phyloP scores from a whole-genome alignment of 768 basidiomycete species.

The Phaeotremella fagi region DNA sequence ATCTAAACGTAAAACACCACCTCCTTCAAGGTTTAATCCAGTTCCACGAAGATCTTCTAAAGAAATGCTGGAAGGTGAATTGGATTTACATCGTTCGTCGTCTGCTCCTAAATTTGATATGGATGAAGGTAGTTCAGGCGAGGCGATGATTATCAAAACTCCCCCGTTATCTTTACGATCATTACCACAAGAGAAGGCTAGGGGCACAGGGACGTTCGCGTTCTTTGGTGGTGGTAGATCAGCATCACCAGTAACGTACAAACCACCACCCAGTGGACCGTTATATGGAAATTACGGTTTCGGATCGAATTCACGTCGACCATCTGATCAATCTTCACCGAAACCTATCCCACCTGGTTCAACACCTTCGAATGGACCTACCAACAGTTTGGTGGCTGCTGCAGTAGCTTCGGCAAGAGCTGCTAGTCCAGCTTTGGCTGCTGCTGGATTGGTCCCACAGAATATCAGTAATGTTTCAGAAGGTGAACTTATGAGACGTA shows the following conservation, averaged over 20 bases:
- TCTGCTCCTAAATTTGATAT: constrained; percentile 40
- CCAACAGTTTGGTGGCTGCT: constrained; percentile 52
- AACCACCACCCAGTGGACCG: neutral
- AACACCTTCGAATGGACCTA: constrained; percentile 1
- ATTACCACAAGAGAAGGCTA: constrained; percentile 6
- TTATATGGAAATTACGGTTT: neutral
- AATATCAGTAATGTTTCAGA: constrained; percentile 62
- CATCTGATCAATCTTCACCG: neutral
- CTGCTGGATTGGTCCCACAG: constrained; percentile 33
- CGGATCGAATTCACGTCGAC: neutral
- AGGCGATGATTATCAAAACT: constrained; percentile 27
- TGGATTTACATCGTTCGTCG: constrained; percentile 17
- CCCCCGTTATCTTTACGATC: constrained; percentile 18
- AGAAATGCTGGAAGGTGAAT: too few species aligned
- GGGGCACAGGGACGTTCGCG: constrained; percentile 40
- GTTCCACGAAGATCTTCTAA: constrained; percentile 31
- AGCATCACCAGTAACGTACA: neutral
- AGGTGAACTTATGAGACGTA: constrained; percentile 60
- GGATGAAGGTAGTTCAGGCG: constrained; percentile 39
- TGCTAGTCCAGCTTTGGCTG: constrained; percentile 31
- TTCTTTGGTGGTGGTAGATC: constrained; percentile 35
- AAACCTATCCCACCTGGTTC: too few species aligned
- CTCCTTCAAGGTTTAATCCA: constrained; percentile 28
- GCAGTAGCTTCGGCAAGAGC: constrained; percentile 69
- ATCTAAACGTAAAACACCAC: constrained; percentile 30